Evolutionary conservation across 306 rosid genomes (phyloP).

Genomic region (Prunus mira): DNA sequence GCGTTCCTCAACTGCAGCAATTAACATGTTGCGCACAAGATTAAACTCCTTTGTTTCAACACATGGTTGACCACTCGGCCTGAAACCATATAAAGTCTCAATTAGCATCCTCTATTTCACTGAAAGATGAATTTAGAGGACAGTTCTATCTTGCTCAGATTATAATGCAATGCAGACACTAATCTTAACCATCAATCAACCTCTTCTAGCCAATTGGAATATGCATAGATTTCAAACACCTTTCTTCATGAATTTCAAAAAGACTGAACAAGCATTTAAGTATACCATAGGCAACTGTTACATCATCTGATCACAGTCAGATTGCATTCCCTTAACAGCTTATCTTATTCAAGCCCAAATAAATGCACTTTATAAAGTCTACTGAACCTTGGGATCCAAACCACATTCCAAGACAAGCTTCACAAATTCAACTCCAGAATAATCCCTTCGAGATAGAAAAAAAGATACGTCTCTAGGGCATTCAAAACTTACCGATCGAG

Average conservation of each 20-base stretch:
- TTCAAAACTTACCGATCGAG: slow-evolving; percentile 64
- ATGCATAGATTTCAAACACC: background rate
- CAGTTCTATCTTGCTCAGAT: background rate
- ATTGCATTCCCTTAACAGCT: background rate
- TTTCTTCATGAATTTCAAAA: background rate
- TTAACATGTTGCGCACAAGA: slow-evolving; percentile 87
- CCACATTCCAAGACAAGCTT: background rate
- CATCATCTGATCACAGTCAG: background rate
- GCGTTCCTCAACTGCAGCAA: slow-evolving; percentile 93
- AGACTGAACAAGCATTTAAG: background rate
- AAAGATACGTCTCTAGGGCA: background rate
- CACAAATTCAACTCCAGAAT: background rate
- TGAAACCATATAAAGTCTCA: slow-evolving; percentile 34
- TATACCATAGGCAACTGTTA: background rate
- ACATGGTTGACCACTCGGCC: slow-evolving; percentile 90
- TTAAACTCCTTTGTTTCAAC: slow-evolving; percentile 76
- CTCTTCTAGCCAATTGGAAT: background rate
- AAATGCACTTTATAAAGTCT: background rate
- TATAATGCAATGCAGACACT: too few species aligned
- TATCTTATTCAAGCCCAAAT: background rate
- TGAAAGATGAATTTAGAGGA: background rate
- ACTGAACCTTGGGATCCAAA: background rate
- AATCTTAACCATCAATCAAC: background rate
- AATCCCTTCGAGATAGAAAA: background rate
- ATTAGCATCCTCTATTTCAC: slow-evolving; percentile 8